Conservation (phyloP, 2,329 filamentous ascomycete genomes). For the Fusarium nygamai region DNA sequence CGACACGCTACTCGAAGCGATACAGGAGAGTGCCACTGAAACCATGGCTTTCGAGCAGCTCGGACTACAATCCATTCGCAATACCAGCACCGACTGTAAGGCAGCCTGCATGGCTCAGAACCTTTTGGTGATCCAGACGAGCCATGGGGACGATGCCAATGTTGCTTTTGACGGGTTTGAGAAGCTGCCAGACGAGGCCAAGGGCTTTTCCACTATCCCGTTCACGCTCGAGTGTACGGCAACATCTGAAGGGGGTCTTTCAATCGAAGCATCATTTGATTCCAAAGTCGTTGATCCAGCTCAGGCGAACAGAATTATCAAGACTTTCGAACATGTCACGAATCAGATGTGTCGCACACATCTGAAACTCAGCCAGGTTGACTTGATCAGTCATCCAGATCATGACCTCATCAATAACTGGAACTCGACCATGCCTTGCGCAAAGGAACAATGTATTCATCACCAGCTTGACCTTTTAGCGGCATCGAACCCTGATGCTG, state of each 20-base stretch:
- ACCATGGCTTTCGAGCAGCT: not conserved
- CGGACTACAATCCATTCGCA: not conserved
- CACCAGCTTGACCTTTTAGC: not conserved
- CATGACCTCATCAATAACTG: not conserved
- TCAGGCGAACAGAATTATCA: not conserved
- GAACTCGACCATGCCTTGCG: not conserved
- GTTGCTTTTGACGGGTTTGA: not conserved
- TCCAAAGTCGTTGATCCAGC: not conserved
- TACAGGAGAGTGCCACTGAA: not conserved
- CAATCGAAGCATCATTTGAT: not conserved
- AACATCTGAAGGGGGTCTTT: not conserved
- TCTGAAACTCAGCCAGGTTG: not conserved
- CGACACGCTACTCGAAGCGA: not conserved
- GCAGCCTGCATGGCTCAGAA: not conserved
- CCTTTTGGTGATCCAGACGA: not conserved
- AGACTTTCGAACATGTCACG: not conserved
- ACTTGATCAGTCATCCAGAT: not conserved
- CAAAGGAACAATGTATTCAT: not conserved
- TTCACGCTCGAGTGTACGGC: not conserved
- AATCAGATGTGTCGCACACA: not conserved
- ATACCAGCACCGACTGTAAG: not conserved
- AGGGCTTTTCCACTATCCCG: not conserved
- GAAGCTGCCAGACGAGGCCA: not conserved
- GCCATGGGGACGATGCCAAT: not conserved
- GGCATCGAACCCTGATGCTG: not conserved